These are phyloP conservation scores for Jamesozyma jinghongensis DNA, from an alignment of 805 yeast genomes.

Conservation along the genomic window DNA sequence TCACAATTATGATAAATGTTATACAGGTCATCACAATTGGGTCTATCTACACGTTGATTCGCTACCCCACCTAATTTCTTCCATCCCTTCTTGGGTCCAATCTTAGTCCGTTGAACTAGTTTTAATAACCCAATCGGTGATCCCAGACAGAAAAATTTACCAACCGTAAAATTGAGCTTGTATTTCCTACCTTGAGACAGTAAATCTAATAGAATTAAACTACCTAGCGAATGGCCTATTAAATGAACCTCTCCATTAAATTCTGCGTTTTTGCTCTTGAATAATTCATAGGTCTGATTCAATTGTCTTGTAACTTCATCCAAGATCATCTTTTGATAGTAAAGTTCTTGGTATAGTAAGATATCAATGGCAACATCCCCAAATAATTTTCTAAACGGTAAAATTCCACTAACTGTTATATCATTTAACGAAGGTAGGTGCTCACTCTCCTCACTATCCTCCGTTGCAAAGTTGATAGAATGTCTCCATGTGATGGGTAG, in stretches of 20 bases:
- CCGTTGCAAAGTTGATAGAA: conserved; percentile 48
- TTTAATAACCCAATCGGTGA: conserved; percentile 87
- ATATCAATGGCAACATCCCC: conserved; percentile 87
- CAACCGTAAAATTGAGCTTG: conserved; percentile 57
- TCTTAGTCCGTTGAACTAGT: conserved; percentile 53
- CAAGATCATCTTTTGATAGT: conserved; percentile 52
- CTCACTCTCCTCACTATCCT: conserved; percentile 31
- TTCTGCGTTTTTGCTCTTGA: conserved; percentile 53
- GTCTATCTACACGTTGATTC: conserved; percentile 20
- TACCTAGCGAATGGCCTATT: conserved; percentile 88
- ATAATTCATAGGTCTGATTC: conserved; percentile 52
- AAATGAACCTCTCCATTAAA: conserved; percentile 77
- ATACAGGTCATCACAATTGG: conserved; percentile 58
- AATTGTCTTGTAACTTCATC: conserved; percentile 53
- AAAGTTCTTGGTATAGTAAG: conserved; percentile 67
- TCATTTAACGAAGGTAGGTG: conserved; percentile 57
- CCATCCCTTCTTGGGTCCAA: conserved; percentile 25
- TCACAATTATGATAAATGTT: conserved; percentile 87
- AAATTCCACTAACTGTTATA: conserved; percentile 69
- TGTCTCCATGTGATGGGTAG: conserved; percentile 92
- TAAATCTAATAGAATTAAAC: conserved; percentile 74
- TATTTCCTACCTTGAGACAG: conserved; percentile 41
- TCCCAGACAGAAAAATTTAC: conserved; percentile 71
- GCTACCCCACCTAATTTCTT: conserved; percentile 7
- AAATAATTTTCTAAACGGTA: conserved; percentile 63